These are phyloP conservation scores for Penicillium brasilianum DNA, from an alignment of 2,329 filamentous ascomycete species.

Conservation along the genomic window DNA sequence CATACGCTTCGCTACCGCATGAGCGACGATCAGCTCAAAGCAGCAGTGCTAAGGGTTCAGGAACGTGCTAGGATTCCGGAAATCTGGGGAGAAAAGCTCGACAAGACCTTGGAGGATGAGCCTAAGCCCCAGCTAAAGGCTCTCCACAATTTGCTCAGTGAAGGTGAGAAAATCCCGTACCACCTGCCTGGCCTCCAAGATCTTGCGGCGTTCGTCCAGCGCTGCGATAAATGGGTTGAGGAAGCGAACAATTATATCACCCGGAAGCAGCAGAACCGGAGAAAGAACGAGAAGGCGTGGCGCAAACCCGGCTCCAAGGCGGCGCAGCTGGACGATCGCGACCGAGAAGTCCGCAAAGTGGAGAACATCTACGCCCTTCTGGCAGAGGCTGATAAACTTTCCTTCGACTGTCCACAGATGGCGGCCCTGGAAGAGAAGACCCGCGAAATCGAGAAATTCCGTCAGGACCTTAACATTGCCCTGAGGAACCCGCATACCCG, in stretches of 20 bases:
- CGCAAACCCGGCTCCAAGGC: constrained; percentile 73
- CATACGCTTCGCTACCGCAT: constrained; percentile 81
- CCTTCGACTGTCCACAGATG: constrained; percentile 94
- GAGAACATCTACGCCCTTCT: constrained; percentile 87
- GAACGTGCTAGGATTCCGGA: constrained; percentile 88
- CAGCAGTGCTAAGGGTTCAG: constrained; percentile 73
- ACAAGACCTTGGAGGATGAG: constrained; percentile 81
- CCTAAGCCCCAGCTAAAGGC: constrained; percentile 83
- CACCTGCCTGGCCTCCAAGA: constrained; percentile 80
- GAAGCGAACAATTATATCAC: constrained; percentile 96
- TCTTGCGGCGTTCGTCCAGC: constrained; percentile 87
- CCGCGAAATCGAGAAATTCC: constrained; percentile 82
- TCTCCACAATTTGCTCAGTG: constrained; percentile 80
- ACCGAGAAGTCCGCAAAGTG: constrained; percentile 83
- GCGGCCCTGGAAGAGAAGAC: constrained; percentile 81
- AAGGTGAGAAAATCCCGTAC: constrained; percentile 96
- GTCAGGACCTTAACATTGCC: constrained; percentile 72
- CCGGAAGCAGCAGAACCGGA: constrained; percentile 94
- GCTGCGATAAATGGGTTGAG: constrained; percentile 97
- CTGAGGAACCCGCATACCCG: constrained; percentile 69
- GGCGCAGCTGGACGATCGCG: constrained; percentile 81
- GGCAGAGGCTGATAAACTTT: constrained; percentile 79
- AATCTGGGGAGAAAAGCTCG: constrained; percentile 87
- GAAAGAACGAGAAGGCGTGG: constrained; percentile 90
- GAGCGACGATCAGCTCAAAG: constrained; percentile 70